Evolutionary conservation across 1,284 basidiomycete species (phyloP), one percentile per base, ranked within the genome.

Genomic region (Fomes fomentarius): DNA sequence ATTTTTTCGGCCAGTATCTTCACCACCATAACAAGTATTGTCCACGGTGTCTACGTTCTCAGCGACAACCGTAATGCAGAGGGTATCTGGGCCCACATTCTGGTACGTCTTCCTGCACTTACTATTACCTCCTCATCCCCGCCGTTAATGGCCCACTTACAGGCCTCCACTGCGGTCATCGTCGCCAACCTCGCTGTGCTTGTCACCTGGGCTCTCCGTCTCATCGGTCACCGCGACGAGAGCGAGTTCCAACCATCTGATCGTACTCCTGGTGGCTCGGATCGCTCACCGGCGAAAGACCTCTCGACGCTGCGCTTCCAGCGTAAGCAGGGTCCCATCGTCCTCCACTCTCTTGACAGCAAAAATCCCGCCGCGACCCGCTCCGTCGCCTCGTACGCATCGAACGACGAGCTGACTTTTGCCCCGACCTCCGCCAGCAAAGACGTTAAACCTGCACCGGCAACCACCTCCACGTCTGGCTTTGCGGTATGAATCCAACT

Each of bases 1-100:
- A 66, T 68, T 17, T 68, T 68, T 47, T 67, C 64, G n/a, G 60
- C 65, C 4, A 67, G 61, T 37, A 55, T 67, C 28, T 49, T 68
- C 37, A 68, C 65, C 19, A 62, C 64, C 40, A 44, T 64, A 43
- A 58, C 62, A 50, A 64, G 65, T 48, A 55, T 66, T 44, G 45
- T 65, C 19, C 65, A 68, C 58, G 57, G 55, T 24, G 48, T 57
- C n/a, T 64, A 56, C 43, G 60, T 63, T 17, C 56, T 65, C 41
- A 49, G 64, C 41, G 44, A 59, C 12, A 57, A 60, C 48, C 60
- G 62, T 26, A 57, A 62, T 31, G 55, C 51, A 6, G 65, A 63
- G 41, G 60, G 54, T 22, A 59, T 64, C 44, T 49, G 51, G 17
- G 65, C 63, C 7, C 63, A 65, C 48, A 47, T 66, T 45, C 49